These are phyloP conservation scores for Yamadazyma diospyri DNA, from an alignment of 1,139 yeast species.

Conservation along the genomic window DNA sequence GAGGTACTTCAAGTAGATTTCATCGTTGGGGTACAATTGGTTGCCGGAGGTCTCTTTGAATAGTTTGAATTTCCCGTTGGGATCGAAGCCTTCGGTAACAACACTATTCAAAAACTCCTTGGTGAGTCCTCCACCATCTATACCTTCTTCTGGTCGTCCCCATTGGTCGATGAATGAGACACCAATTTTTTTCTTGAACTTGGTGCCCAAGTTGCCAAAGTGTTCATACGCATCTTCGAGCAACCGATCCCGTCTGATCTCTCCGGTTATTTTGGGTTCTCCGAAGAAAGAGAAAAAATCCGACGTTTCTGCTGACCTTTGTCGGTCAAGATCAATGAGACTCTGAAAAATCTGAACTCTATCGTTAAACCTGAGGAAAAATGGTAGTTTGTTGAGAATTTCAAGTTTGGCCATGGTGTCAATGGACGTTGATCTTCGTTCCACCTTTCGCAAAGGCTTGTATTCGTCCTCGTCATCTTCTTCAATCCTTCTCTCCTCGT, in stretches of 20 bases:
- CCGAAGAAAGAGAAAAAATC: slow-evolving; percentile 16
- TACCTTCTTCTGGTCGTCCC: slow-evolving; percentile 80
- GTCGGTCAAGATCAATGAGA: slow-evolving; percentile 54
- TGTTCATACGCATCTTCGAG: slow-evolving; percentile 71
- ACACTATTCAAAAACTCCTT: slow-evolving; percentile 83
- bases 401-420: slow-evolving; percentile 31
- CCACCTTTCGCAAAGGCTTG: not conserved
- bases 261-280: slow-evolving; percentile 35
- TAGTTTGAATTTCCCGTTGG: slow-evolving; percentile 36
- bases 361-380: slow-evolving; percentile 69
- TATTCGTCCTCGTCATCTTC: slow-evolving; percentile 17
- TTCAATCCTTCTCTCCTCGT: slow-evolving; percentile 27
- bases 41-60: slow-evolving; percentile 45
- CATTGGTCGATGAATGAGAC: slow-evolving; percentile 70
- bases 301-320: slow-evolving; percentile 16
- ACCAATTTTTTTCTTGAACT: slow-evolving; percentile 56
- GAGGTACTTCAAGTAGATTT: slow-evolving; percentile 35
- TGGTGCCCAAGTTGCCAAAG: slow-evolving; percentile 40
- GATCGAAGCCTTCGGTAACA: slow-evolving; percentile 62
- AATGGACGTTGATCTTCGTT: slow-evolving; percentile 6
- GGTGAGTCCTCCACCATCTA: slow-evolving; percentile 96
- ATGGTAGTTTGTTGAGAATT: slow-evolving; percentile 66
- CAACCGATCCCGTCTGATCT: slow-evolving; percentile 63
- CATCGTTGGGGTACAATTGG: slow-evolving; percentile 74
- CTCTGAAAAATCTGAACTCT: slow-evolving; percentile 71